Conservation (phyloP, 2,329 filamentous ascomycete genomes). For the Endothia cerciana region DNA sequence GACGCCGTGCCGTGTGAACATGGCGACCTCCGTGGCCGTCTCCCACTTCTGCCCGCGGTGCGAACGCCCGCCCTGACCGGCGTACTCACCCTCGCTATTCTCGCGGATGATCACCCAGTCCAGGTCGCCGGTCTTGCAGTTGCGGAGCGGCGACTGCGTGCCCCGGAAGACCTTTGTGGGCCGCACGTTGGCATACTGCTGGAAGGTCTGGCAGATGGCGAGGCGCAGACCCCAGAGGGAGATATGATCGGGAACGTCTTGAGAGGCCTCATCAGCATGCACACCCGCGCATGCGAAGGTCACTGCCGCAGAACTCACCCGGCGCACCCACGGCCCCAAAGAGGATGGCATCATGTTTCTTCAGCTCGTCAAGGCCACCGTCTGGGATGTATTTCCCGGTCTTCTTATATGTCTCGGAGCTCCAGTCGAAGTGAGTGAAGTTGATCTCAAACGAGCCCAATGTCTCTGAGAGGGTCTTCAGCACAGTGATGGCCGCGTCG, state of each 20-base stretch:
- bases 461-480: constrained; percentile 56
- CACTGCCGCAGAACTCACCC: constrained; percentile 26
- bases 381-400: constrained; percentile 68
- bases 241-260: constrained; percentile 66
- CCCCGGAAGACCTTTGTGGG: constrained; percentile 63
- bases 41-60: constrained; percentile 62
- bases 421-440: constrained; percentile 69
- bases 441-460: constrained; percentile 62
- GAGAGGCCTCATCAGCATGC: background rate
- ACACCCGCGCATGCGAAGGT: background rate
- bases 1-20: constrained; percentile 64
- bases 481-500: constrained; percentile 60
- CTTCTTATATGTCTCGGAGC: constrained; percentile 66
- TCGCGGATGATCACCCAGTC: constrained; percentile 71
- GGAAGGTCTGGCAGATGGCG: constrained; percentile 65
- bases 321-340: constrained; percentile 40
- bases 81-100: constrained; percentile 69
- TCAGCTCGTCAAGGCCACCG: constrained; percentile 59
- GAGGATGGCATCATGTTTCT: constrained; percentile 37
- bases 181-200: constrained; percentile 69
- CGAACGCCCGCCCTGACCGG: constrained; percentile 64
- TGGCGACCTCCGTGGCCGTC: constrained; percentile 62
- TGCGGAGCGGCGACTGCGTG: constrained; percentile 57
- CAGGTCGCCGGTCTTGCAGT: constrained; percentile 54
- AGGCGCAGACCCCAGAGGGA: constrained; percentile 68